A percentile compares a stretch with the other conserved stretches of the same genome.
Conservation (phyloP, 495 filamentous ascomycete species). For the Recurvomyces mirabilis region DNA sequence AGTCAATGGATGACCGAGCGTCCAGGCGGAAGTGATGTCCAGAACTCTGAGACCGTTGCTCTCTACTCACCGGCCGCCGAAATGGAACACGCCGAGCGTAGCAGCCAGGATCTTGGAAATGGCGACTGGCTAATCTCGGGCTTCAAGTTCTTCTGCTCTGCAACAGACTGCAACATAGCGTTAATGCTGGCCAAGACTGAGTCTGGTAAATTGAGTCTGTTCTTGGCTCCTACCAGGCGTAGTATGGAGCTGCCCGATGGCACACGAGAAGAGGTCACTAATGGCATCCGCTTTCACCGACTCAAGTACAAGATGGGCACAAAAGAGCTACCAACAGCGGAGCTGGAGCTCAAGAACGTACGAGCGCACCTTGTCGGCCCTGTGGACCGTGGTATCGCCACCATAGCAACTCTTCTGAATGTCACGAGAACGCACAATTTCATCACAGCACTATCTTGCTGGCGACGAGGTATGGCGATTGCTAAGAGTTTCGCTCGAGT, state of each 20-base stretch:
- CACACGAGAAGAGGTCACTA: slow-evolving; percentile 34
- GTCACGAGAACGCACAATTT: slow-evolving; percentile 58
- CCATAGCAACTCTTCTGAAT: slow-evolving; percentile 56
- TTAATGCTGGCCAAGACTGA: slow-evolving; percentile 58
- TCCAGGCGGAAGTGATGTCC: slow-evolving; percentile 49
- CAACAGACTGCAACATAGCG: slow-evolving; percentile 59
- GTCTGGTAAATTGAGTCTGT: slow-evolving; percentile 43
- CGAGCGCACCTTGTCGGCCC: slow-evolving; percentile 40
- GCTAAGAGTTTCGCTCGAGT: slow-evolving; percentile 47
- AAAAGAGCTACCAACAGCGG: slow-evolving; percentile 56
- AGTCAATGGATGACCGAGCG: slow-evolving; percentile 85
- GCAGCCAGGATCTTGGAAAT: neutral
- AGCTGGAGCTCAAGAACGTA: slow-evolving; percentile 45
- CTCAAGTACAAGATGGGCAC: slow-evolving; percentile 64
- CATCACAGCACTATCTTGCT: slow-evolving; percentile 44
- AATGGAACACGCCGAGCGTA: neutral
- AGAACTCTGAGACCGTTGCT: slow-evolving; percentile 57
- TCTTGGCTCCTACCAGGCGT: slow-evolving; percentile 51
- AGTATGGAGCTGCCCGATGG: slow-evolving; percentile 25
- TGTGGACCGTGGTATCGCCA: slow-evolving; percentile 51
- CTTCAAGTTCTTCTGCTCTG: slow-evolving; percentile 70
- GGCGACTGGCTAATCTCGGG: slow-evolving; percentile 54
- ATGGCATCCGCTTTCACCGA: slow-evolving; percentile 56
- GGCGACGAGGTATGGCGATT: slow-evolving; percentile 52
- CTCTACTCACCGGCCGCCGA: slow-evolving; percentile 4